Evolutionary conservation across 2,329 filamentous ascomycete species (phyloP), one percentile per base, ranked within the genome.

Genomic region (Cercospora beticola): DNA sequence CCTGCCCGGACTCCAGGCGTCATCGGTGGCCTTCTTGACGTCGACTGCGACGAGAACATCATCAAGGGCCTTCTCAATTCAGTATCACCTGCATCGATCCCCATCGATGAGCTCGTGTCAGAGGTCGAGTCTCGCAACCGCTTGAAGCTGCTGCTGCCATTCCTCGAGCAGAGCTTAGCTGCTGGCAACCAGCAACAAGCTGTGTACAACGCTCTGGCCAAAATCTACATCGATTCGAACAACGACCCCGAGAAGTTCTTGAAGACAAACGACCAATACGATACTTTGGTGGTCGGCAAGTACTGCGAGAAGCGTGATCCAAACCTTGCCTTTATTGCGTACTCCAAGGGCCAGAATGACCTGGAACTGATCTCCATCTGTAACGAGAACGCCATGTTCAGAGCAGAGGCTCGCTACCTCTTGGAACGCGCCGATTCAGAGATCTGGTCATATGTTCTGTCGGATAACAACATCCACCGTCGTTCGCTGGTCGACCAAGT

Each of bases 351-450:
- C 21, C 92, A 97, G 82, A 99, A 99, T 73, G 95, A 99, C 77
- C 83, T 99, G 33, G 96, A 99, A 82, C 87, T 99, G 66, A 94
- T 99, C 82, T 95, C 92, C 81, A 94, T 99, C 78, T 98, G 95
- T 77, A 99, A 98, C 76, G 96, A 99, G 82, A 99, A 99, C 83
- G 90, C 92, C n/a, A 99, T 99, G 95, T 99, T 97, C 87, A 91
- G 94, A 76, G 92, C 92, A n/a, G 95, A 99, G 81, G 94, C 94
- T 68, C 91, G 95, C 43, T 99, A 99, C 81, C 86, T 99, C 26
- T 85, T 99, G 63, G 94, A 97, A 76, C 90, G 95, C 73, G 91
- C 92, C 43, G 95, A 99, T 77, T 80, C 85, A 2, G 95, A 99
- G 80, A 89, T 99, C 59, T 99, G 96, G 96, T 86, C 87, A 63